Evolutionary conservation across 2,329 filamentous ascomycete species (phyloP).

Genomic region (Claviceps humidiphila): DNA sequence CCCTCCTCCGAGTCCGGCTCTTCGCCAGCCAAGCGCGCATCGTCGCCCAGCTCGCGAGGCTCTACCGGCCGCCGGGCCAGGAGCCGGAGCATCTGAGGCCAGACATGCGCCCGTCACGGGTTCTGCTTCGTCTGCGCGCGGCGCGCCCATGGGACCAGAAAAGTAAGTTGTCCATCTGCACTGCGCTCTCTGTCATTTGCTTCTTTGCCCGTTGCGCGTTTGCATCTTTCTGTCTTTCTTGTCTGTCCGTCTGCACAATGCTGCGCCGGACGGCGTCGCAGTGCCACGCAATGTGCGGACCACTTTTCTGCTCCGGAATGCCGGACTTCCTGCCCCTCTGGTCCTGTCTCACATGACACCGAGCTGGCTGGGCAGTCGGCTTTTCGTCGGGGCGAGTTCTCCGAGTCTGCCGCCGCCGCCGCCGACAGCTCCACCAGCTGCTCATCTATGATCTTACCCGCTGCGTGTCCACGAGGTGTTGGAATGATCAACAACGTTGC

Average conservation of each 20-base stretch:
- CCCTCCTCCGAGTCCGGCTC: constrained; percentile 34
- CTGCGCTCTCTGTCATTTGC: background rate
- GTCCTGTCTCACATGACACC: no score
- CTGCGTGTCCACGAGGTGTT: background rate
- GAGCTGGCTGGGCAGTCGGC: no score
- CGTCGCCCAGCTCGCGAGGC: constrained; percentile 40
- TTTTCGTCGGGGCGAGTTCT: no score
- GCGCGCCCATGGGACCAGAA: constrained; percentile 33
- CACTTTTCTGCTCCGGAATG: constrained; percentile 5
- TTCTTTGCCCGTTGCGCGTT: background rate
- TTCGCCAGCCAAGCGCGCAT: constrained; percentile 30
- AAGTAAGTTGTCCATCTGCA: constrained; percentile 31
- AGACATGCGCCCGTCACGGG: constrained; percentile 30
- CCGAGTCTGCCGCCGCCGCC: background rate
- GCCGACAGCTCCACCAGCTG: background rate
- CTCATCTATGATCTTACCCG: background rate
- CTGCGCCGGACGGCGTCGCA: background rate
- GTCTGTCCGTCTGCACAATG: background rate
- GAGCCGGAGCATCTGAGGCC: constrained; percentile 31
- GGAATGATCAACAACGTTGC: background rate
- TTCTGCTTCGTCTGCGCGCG: constrained; percentile 32
- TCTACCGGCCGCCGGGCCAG: constrained; percentile 37
- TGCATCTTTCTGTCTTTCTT: background rate
- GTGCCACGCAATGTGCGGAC: constrained; percentile 1
- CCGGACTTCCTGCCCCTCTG: no score